These are phyloP conservation scores for Tricholoma hemisulphureum DNA, from an alignment of 768 basidiomycete species.

Conservation along the genomic window DNA sequence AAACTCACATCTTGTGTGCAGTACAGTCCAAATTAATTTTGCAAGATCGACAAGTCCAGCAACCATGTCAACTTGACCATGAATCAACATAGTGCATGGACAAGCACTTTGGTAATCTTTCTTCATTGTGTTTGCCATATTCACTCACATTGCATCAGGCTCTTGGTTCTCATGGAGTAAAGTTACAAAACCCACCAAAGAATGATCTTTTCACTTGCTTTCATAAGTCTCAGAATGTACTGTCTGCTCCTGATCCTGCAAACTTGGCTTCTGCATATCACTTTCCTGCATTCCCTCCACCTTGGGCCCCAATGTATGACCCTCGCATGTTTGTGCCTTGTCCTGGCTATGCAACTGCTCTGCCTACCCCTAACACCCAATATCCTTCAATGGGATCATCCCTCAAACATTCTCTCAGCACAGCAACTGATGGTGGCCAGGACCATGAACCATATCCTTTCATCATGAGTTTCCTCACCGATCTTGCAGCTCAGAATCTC, in stretches of 20 bases:
- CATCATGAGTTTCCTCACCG: neutral
- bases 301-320: neutral
- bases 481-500: neutral
- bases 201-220: too few species aligned
- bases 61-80: neutral
- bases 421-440: neutral
- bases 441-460: neutral
- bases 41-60: neutral
- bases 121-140: neutral
- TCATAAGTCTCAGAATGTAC: too few species aligned
- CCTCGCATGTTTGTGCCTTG: neutral
- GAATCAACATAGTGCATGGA: neutral
- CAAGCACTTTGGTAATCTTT: neutral
- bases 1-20: neutral
- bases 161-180: neutral
- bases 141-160: neutral
- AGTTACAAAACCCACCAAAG: too few species aligned
- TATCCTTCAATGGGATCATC: too few species aligned
- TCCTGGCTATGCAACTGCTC: neutral
- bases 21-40: neutral
- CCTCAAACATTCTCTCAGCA: neutral
- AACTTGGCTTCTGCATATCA: neutral
- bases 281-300: neutral
- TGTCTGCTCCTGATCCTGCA: neutral
- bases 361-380: too few species aligned